These are phyloP conservation scores for Cylindrotheca closterium DNA, from an alignment of 108 stramenopile genomes.

Conservation along the genomic window DNA sequence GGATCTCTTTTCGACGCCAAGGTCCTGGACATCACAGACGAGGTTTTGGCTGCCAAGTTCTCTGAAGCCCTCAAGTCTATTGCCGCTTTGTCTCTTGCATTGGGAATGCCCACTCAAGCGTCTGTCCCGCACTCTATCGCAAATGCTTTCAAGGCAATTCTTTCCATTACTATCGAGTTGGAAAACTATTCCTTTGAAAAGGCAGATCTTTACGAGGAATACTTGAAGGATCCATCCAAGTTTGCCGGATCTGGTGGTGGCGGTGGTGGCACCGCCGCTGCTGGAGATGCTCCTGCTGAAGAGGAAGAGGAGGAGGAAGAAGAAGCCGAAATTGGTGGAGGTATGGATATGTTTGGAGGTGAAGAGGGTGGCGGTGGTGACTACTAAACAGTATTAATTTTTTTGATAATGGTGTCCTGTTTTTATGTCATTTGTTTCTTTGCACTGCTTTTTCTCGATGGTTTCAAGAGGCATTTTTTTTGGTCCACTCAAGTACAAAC, in stretches of 20 bases:
- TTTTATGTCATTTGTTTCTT: not conserved
- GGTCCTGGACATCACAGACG: slow-evolving; percentile 94
- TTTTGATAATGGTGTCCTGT: not conserved
- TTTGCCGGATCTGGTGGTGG: slow-evolving; percentile 73
- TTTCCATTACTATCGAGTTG: slow-evolving; percentile 88
- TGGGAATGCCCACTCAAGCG: slow-evolving; percentile 93
- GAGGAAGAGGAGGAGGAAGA: slow-evolving; percentile 66
- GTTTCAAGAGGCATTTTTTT: too few relatives aligned
- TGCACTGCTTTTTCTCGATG: slow-evolving; percentile 5
- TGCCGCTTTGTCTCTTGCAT: slow-evolving; percentile 85
- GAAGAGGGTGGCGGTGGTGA: slow-evolving; percentile 68
- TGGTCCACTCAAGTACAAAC: too few relatives aligned
- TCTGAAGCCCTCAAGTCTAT: slow-evolving; percentile 74
- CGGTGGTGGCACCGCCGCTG: slow-evolving; percentile 63
- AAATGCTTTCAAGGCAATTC: slow-evolving; percentile 95
- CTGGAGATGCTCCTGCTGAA: slow-evolving; percentile 38
- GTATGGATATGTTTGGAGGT: slow-evolving; percentile 60
- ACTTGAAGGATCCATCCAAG: slow-evolving; percentile 82
- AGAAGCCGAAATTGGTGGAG: slow-evolving; percentile 44
- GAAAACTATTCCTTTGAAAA: slow-evolving; percentile 90
- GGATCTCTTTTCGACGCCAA: slow-evolving; percentile 97
- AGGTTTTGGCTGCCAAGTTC: slow-evolving; percentile 91
- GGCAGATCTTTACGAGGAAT: slow-evolving; percentile 85
- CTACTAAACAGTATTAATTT: slow-evolving; percentile 61
- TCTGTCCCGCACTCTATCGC: slow-evolving; percentile 96